Evolutionary conservation across 2,329 filamentous ascomycete genomes (phyloP).

Genomic region (Colletotrichum trifolii): DNA sequence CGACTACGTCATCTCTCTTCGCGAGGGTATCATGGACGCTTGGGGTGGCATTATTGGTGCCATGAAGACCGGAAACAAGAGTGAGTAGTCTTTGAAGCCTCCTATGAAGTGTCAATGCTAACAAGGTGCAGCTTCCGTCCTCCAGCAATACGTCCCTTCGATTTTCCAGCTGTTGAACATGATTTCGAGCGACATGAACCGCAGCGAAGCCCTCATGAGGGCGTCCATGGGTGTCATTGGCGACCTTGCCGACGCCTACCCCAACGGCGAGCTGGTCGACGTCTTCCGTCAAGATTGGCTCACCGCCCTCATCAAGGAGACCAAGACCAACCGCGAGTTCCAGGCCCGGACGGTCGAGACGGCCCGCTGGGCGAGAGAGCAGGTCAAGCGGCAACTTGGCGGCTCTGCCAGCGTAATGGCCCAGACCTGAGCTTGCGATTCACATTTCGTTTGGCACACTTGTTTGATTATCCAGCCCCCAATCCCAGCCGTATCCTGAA

Average conservation of each 20-base stretch:
- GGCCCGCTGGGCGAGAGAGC: constrained; percentile 95
- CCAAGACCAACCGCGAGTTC: constrained; percentile 89
- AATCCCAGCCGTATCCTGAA: constrained; percentile 28
- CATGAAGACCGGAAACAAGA: constrained; percentile 85
- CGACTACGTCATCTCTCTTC: constrained; percentile 93
- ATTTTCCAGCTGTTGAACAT: constrained; percentile 89
- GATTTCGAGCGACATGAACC: constrained; percentile 84
- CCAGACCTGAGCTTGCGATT: constrained; percentile 51
- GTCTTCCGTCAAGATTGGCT: constrained; percentile 94
- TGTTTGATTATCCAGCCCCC: constrained; percentile 35
- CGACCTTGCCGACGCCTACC: constrained; percentile 94
- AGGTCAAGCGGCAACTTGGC: constrained; percentile 90
- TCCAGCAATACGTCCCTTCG: constrained; percentile 82
- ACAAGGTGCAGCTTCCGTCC: constrained; percentile 66
- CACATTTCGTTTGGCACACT: constrained; percentile 6
- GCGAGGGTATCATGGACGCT: constrained; percentile 98
- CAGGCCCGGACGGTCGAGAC: constrained; percentile 88
- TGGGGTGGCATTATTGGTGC: constrained; percentile 97
- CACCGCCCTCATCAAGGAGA: constrained; percentile 89
- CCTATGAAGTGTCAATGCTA: constrained; percentile 38
- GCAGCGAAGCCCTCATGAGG: constrained; percentile 90
- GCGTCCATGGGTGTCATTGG: constrained; percentile 98
- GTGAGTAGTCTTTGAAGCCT: constrained; percentile 56
- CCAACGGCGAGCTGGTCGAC: constrained; percentile 84
- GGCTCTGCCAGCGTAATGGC: constrained; percentile 64